Evolutionary conservation across 176 grass and related monocot genomes (phyloP), one percentile per base, ranked within the genome.

Genomic region (Carex littledalei): DNA sequence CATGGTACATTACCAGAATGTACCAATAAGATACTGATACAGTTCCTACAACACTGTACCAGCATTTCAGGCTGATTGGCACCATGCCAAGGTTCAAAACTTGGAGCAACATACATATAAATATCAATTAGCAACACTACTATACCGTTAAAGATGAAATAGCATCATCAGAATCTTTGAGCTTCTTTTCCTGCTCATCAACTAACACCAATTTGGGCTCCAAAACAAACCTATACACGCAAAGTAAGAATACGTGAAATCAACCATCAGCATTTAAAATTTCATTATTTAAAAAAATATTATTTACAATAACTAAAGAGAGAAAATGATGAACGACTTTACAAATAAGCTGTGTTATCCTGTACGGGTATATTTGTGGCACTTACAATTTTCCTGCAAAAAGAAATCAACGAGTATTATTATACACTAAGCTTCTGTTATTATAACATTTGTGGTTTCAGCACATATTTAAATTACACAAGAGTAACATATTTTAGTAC

Each of bases 381-480:
- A 90, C 95, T 95, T 92, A 98, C 95, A 89, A 91, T 98, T 98
- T 98, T 54, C 95, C 95, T 98, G 89, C 84, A 93, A 93, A 71
- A 90, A 63, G 84, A 86, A 82, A 72, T 52, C 12, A 87, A 63
- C 63, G 12, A 86, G 24, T 14, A 31, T 50, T 16, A 29, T 54
- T 76, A 76, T 47, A 82, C 67, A 47, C 24, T 24, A 72, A 47
- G 37, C 39, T 84, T 35, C 18, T 73, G 31, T 81, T 67, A 70
- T 37, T 4, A 83, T 0, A 83, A n/a, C 6, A 78, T 53, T 67
- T 80, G 21, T 17, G 24, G 72, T 7, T 26, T 54, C 21, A 31
- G 0, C 21, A 55, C 22, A 31, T 24, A 52, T 15, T 29, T 26
- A 75, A 53, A 6, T 54, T 31, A 76, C 43, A 76, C 13, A 55